phyloP scores from a whole-genome alignment of 2,329 filamentous ascomycete genomes.

The Aspergillus sp. region DNA sequence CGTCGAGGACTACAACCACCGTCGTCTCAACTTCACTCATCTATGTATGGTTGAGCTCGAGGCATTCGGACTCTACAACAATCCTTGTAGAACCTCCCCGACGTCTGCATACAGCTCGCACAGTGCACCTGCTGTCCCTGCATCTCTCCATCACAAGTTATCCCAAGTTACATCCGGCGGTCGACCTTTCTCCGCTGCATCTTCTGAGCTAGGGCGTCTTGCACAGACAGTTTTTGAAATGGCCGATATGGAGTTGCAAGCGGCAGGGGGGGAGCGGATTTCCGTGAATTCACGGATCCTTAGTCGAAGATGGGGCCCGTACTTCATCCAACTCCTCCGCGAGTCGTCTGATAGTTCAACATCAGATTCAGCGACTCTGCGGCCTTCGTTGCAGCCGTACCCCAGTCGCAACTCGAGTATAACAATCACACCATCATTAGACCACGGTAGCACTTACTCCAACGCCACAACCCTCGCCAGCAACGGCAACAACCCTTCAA shows the following conservation, averaged over 20 bases:
- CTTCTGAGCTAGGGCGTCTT: slow-evolving; percentile 81
- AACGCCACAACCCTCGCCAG: slow-evolving; percentile 42
- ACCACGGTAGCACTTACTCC: slow-evolving; percentile 42
- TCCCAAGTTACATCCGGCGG: slow-evolving; percentile 66
- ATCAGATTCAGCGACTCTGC: slow-evolving; percentile 72
- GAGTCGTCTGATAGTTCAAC: slow-evolving; percentile 71
- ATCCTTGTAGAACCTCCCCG: slow-evolving; percentile 75
- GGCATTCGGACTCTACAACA: slow-evolving; percentile 95
- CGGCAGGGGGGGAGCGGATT: slow-evolving; percentile 85
- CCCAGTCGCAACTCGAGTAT: slow-evolving; percentile 75
- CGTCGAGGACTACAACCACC: slow-evolving; percentile 97
- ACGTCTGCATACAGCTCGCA: slow-evolving; percentile 83
- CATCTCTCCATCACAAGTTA: slow-evolving; percentile 53
- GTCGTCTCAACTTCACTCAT: slow-evolving; percentile 95
- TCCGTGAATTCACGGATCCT: slow-evolving; percentile 91
- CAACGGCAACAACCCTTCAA: slow-evolving; percentile 30
- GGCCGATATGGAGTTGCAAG: slow-evolving; percentile 94
- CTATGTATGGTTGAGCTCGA: slow-evolving; percentile 96
- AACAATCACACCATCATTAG: slow-evolving; percentile 70
- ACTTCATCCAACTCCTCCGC: slow-evolving; percentile 87
- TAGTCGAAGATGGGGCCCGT: slow-evolving; percentile 86
- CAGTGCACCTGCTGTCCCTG: slow-evolving; percentile 66
- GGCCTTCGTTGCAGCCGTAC: slow-evolving; percentile 60
- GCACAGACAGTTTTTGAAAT: slow-evolving; percentile 79
- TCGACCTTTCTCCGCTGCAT: slow-evolving; percentile 71